A percentile compares a stretch with the other conserved stretches of the same genome.
Conservation (phyloP, 805 yeast genomes). For the Saccharomycopsis amapae region DNA sequence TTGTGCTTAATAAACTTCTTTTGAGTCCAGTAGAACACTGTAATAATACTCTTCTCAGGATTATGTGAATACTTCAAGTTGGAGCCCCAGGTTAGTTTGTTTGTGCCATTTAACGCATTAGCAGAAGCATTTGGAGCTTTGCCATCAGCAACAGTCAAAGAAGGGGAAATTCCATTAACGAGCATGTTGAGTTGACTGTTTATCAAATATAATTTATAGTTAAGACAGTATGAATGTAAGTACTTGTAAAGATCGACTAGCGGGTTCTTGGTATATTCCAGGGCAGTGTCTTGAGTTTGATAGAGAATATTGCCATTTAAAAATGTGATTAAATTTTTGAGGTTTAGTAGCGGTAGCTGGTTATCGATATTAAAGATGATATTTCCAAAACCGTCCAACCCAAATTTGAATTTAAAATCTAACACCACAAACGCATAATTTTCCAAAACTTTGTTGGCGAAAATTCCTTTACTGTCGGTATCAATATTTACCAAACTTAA, state of each 20-base stretch:
- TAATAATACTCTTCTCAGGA: conserved; percentile 13
- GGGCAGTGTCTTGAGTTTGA: background rate
- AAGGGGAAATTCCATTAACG: conserved; percentile 8
- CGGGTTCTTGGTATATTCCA: conserved; percentile 4
- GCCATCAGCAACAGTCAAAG: background rate
- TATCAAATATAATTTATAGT: conserved; percentile 17
- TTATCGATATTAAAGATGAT: conserved; percentile 7
- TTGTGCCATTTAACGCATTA: conserved; percentile 13
- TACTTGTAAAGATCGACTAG: conserved; percentile 12
- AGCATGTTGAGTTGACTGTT: conserved; percentile 11
- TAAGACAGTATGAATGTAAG: conserved; percentile 17
- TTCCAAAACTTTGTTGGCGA: conserved; percentile 2
- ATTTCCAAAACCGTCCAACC: conserved; percentile 13
- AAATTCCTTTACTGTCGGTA: background rate
- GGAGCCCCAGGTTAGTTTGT: conserved; percentile 21
- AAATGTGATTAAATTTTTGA: conserved; percentile 6
- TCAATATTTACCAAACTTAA: conserved; percentile 12
- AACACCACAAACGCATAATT: conserved; percentile 10
- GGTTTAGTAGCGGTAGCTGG: conserved; percentile 7
- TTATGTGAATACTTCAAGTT: conserved; percentile 9
- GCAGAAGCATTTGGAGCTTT: background rate
- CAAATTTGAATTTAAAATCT: conserved; percentile 14
- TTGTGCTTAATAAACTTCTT: conserved; percentile 11
- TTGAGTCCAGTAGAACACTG: conserved; percentile 19
- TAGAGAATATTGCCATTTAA: conserved; percentile 9